phyloP scores from a whole-genome alignment of 2,329 filamentous ascomycete species.

The Fusarium sp. region DNA sequence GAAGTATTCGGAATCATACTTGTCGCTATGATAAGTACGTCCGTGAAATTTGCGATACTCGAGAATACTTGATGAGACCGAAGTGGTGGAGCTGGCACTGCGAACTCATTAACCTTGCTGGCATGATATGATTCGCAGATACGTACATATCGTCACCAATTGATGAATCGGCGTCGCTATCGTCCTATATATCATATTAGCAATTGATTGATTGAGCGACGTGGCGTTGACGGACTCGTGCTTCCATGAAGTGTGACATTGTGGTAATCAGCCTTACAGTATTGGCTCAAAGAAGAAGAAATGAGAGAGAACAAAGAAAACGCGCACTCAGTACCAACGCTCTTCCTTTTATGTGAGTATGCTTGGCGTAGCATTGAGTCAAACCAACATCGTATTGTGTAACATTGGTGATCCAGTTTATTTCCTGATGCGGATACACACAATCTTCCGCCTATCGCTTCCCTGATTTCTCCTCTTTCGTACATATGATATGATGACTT shows the following conservation, averaged over 20 bases:
- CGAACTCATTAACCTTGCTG: rapidly evolving
- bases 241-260: neutral
- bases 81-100: neutral
- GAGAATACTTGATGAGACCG: constrained; percentile 18
- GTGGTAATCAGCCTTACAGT: rapidly evolving
- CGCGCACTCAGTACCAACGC: neutral
- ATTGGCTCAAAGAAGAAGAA: neutral
- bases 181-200: neutral
- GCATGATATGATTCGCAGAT: rapidly evolving
- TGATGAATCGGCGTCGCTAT: neutral
- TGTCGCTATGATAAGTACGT: constrained; percentile 11
- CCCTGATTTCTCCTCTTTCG: neutral
- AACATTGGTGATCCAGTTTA: neutral
- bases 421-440: neutral
- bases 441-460: neutral
- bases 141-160: neutral
- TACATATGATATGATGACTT: neutral
- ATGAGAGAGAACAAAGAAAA: neutral
- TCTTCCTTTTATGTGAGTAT: neutral
- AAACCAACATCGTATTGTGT: neutral
- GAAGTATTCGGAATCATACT: neutral
- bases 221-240: neutral
- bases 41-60: constrained; percentile 14
- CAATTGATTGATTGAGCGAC: too few relatives aligned
- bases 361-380: neutral